These are phyloP conservation scores for Wickerhamiella sorbophila DNA, from an alignment of 805 yeast genomes.

Conservation along the genomic window DNA sequence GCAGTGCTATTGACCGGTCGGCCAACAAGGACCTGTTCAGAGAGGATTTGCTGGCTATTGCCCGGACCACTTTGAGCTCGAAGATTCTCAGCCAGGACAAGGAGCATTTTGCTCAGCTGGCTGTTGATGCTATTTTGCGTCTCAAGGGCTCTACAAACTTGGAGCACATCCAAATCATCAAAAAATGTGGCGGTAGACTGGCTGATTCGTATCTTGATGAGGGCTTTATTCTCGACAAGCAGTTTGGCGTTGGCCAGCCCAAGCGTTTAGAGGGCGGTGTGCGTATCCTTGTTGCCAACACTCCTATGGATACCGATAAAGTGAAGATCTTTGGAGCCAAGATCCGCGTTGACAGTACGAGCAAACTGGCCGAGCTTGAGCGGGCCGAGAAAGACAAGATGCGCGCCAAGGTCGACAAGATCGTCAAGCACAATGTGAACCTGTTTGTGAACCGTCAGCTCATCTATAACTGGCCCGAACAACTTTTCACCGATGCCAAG, in stretches of 20 bases:
- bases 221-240: constrained; percentile 84
- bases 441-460: constrained; percentile 91
- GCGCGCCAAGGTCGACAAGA: constrained; percentile 78
- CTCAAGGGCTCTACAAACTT: constrained; percentile 76
- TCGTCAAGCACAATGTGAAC: constrained; percentile 72
- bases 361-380: constrained; percentile 86
- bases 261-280: constrained; percentile 62
- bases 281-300: constrained; percentile 80
- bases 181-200: constrained; percentile 84
- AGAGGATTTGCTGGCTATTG: constrained; percentile 68
- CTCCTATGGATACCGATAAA: constrained; percentile 88
- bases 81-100: constrained; percentile 93
- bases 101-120: constrained; percentile 72
- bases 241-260: constrained; percentile 90
- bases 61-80: constrained; percentile 85
- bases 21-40: constrained; percentile 44
- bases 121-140: constrained; percentile 87
- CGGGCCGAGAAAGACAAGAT: constrained; percentile 88
- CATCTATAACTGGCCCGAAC: constrained; percentile 97
- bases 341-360: constrained; percentile 88
- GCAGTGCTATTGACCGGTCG: constrained; percentile 62
- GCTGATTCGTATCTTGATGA: constrained; percentile 89
- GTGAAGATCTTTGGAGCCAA: constrained; percentile 97
- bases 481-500: constrained; percentile 71
- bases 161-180: constrained; percentile 85